A percentile compares a stretch with the other conserved stretches of the same genome.
phyloP scores from a whole-genome alignment of 352 stramenopile genomes.

The Phytophthora agathidicida region DNA sequence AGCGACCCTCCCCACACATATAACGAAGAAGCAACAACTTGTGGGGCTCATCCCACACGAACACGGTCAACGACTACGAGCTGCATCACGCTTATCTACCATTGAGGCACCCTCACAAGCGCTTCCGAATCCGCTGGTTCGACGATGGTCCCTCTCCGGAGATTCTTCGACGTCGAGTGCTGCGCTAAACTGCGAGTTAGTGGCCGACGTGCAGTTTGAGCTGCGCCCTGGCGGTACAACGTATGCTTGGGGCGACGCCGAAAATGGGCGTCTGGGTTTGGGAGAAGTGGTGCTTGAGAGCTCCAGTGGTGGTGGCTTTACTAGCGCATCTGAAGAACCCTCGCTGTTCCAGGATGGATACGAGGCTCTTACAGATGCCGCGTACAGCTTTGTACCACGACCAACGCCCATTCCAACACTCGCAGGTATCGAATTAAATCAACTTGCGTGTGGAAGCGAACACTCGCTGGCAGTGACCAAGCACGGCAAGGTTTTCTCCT shows the following conservation, averaged over 20 bases:
- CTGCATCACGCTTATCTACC: constrained; percentile 16
- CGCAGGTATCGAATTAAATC: constrained; percentile 52
- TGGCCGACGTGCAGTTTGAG: constrained; percentile 52
- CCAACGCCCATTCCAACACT: constrained; percentile 51
- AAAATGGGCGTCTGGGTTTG: constrained; percentile 64
- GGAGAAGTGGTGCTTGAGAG: constrained; percentile 23
- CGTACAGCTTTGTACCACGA: constrained; percentile 57
- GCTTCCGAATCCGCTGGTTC: not conserved
- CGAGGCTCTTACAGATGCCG: constrained; percentile 69
- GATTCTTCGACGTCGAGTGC: constrained; percentile 10
- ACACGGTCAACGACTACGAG: constrained; percentile 28
- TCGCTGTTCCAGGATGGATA: constrained; percentile 63
- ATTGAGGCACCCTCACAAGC: constrained; percentile 7
- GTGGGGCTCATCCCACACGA: constrained; percentile 35
- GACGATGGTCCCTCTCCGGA: constrained; percentile 16
- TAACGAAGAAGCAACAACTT: constrained; percentile 19
- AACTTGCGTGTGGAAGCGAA: constrained; percentile 52
- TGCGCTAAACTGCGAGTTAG: constrained; percentile 39
- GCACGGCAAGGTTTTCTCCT: constrained; percentile 59
- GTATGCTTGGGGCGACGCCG: constrained; percentile 69
- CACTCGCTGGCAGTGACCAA: constrained; percentile 66
- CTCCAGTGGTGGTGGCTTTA: not conserved
- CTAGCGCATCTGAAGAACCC: not conserved
- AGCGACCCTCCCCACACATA: constrained; percentile 2
- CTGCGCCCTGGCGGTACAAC: constrained; percentile 56